Evolutionary conservation across 495 filamentous ascomycete genomes (phyloP).

Genomic region (Chaetomium fimeti): DNA sequence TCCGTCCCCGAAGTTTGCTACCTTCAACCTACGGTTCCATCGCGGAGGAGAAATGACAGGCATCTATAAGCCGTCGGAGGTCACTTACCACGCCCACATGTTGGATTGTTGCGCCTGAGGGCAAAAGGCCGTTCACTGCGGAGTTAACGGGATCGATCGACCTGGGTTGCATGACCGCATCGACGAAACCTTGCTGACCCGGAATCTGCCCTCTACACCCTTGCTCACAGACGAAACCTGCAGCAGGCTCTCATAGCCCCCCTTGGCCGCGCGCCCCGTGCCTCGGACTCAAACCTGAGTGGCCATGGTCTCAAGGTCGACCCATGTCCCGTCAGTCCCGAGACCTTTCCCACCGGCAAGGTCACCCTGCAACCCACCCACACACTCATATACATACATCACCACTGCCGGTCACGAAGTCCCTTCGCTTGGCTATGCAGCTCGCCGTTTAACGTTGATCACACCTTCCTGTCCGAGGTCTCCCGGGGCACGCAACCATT

Average conservation of each 20-base stretch:
- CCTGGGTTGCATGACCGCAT: slow-evolving; percentile 7
- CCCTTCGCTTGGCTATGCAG: neutral
- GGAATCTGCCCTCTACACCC: neutral
- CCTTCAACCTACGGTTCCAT: neutral
- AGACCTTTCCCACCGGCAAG: slow-evolving; percentile 5
- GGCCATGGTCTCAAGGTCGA: slow-evolving; percentile 3
- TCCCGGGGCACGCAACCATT: neutral
- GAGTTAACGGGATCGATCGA: slow-evolving; percentile 13
- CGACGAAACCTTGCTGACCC: neutral
- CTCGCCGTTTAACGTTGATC: neutral
- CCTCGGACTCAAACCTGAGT: neutral
- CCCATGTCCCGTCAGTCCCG: neutral
- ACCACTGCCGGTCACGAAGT: neutral
- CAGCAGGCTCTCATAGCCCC: neutral
- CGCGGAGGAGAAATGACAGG: neutral
- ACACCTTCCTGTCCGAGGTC: slow-evolving; percentile 12
- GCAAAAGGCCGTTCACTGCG: neutral
- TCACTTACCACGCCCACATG: neutral
- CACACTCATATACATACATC: neutral
- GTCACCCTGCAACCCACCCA: neutral
- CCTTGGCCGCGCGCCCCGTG: slow-evolving; percentile 6
- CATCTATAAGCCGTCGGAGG: neutral
- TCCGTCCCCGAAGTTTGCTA: neutral
- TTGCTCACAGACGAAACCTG: neutral
- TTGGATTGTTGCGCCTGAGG: neutral